Evolutionary conservation across 495 filamentous ascomycete species (phyloP), one percentile per base, ranked within the genome.

Genomic region (Hypoxylon perforatum): DNA sequence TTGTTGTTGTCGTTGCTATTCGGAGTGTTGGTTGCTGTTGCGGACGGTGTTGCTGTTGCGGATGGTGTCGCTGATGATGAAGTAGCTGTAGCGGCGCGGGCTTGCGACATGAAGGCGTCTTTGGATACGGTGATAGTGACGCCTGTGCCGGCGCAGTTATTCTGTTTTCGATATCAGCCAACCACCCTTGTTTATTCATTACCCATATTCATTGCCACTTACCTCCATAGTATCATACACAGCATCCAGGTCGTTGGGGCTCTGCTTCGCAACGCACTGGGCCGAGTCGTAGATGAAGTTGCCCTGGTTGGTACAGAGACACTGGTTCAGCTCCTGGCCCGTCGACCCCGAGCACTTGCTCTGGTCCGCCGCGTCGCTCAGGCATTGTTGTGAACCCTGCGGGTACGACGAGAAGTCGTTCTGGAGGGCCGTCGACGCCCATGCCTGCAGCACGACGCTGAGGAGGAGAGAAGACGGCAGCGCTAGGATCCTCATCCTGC

Each of bases 321-420:
- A 84, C 5, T 64, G 41, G 51, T 82, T 84, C n/a, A 78, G 65
- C 25, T 73, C 69, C 9, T 49, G 4, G 0, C 75, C 75, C 1
- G 76, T 73, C 11, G 55, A 63, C 4, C 74, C 70, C 18, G 61
- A 53, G 53, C 81, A 82, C 19, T 67, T 42, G 50, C 72, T 75
- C 6, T 48, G 11, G 38, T 73, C 57, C 8, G 79, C 73, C 15
- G 80, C 68, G 25, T 73, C 18, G 65, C 66, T 70, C 18, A 82
- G 60, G 46, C 81, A 84, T 39, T 67, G 30, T 36, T 78, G 80
- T 1, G 81, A 73, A 36, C 50, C 58, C 46, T 63, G 9, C 0
- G 81, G 81, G 63, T 82, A 84, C 39, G 78, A 61, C 21, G 67
- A 67, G 69, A 82, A 84, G 68, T 82, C 73, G 67, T 76, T 73